Evolutionary conservation across 2,329 filamentous ascomycete genomes (phyloP), one percentile per base, ranked within the genome.

Genomic region (Delphinella strobiligena): DNA sequence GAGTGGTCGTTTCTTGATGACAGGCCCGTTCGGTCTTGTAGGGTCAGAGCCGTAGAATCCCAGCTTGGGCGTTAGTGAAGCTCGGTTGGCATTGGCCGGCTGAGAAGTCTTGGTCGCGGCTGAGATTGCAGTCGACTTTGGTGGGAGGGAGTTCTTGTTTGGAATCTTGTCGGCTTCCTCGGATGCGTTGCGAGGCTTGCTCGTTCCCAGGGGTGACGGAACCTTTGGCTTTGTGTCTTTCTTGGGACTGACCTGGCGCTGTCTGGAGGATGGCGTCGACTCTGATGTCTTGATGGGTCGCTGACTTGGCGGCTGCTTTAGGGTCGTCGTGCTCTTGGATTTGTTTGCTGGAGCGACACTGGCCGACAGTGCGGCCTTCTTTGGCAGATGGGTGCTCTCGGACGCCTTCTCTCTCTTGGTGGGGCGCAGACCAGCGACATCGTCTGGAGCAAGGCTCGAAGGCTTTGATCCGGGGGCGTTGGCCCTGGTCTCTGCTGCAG

Each of bases 161-260:
- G 49, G 51, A n/a, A n/a, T n/a, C 54, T 41, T 51, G 63, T 54
- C 53, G 15, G 54, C 53, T 8, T 71, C 60, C 51, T 78, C 72
- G 15, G 74, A 77, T 19, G 71, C 70, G 52, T 75, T 77, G 44
- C 74, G 68, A 4, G 74, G 74, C 16, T 73, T 72, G 2, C 75
- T 77, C 5, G 72, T 73, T 8, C 71, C 74, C 9, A 78, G 66
- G 10, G 74, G 74, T 12, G 75, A 78, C 2, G 74, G 74, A 38
- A 78, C 78, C 51, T 69, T 71, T 2, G 75, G 72, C 31, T 72
- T 74, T 44, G 63, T 75, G 59, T 62, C 37, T 52, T 54, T 53
- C 49, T 54, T 46, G 52, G 62, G 41, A 54, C 63, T 56, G 27
- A 60, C 52, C 31, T 58, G 54, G 35, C 50, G 51, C 44, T 62